Base-by-base conservation (phyloP, 805 yeast species). In the Barnettozyma californica region DNA sequence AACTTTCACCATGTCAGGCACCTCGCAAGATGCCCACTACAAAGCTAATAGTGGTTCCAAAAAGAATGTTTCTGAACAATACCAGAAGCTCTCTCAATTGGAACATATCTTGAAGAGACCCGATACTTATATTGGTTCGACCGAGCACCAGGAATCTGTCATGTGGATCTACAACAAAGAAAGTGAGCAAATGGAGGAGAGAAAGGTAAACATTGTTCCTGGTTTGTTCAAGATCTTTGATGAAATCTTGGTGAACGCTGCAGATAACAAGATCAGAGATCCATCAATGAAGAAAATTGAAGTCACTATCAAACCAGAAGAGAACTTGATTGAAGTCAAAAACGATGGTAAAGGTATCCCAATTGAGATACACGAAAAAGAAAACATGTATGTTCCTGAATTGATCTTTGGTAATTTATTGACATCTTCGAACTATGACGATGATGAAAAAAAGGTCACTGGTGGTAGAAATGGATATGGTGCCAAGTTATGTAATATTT, bases 401-500 rank as follows among this genome's bases (percentile, higher is more conserved):
- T 77, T 94, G 69, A 94, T 94, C 59, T 94, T 94, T 68, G 99
- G 99, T 47, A 89, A 94, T 62, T 76, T 94, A 52, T 77, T 94
- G 55, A 94, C 99, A 0, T 91, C 98, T 2, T 87, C 96, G 25
- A 94, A 94, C 68, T 94, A 94, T 66, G 96, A 94, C 65, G 99
- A 94, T 65, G 80, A 92, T 54, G 87, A 94, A 62, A 87, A 88
- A 68, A 94, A 94, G 67, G 97, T 94, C 31, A 88, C 96, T 2
- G 99, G 99, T 72, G 99, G 99, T 67, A 82, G 99, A 73, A 94
- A 94, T 65, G 99, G 99, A 54, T 94, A 83, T 64, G 99, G 99
- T 68, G 99, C 99, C 43, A 94, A 94, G 65, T 72, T 94, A 48
- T 94, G 99, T 79, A 94, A 94, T 66, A 94, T 94, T 53, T 94